Evolutionary conservation across 83 land plant genomes (phyloP), one percentile per base, ranked within the genome.

Genomic region (Diphasiastrum complanatum): DNA sequence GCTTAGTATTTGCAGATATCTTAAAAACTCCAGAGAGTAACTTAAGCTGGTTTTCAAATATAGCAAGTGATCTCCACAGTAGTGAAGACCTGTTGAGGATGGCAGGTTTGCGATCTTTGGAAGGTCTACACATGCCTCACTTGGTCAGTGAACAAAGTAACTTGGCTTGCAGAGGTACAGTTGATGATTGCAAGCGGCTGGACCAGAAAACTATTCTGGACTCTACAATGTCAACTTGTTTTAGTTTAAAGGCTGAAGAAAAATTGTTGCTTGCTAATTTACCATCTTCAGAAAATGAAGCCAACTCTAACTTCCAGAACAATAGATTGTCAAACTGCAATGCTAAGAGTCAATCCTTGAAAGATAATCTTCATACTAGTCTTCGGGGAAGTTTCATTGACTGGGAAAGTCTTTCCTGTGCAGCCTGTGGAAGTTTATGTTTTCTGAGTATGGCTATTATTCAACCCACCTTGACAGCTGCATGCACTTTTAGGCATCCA

Each of bases 361-460:
- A 8, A 14, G 12, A 18, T 18, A 0, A 1, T 41, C 12, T 1
- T 14, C 1, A 62, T 69, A 50, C 38, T 60, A 65, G 32, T 66
- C 81, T 28, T 62, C 78, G 59, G 81, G 74, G 51, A 67, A 80
- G 26, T 78, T 73, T 59, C 58, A n/a, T 85, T 51, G 87, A 82
- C 64, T 82, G 84, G 46, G 97, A 97, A 45, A 69, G 87, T 11
- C 40, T 95, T 66, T 73, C 85, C 45, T 95, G 99, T 84, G 96
- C 86, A 55, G 97, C 92, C 53, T 95, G 99, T 75, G 99, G 99
- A 1, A 63, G 86, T 56, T 79, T 95, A 57, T 95, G 99, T 36
- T 95, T 76, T 72, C 82, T 92, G 64, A 79, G 81, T 62, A 84
- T 95, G 87, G 81, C 82, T n/a, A 70, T 95, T 5, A 62, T 89